Evolutionary conservation across 257 asterid species (phyloP).

Genomic region (Coffea eugenioides): DNA sequence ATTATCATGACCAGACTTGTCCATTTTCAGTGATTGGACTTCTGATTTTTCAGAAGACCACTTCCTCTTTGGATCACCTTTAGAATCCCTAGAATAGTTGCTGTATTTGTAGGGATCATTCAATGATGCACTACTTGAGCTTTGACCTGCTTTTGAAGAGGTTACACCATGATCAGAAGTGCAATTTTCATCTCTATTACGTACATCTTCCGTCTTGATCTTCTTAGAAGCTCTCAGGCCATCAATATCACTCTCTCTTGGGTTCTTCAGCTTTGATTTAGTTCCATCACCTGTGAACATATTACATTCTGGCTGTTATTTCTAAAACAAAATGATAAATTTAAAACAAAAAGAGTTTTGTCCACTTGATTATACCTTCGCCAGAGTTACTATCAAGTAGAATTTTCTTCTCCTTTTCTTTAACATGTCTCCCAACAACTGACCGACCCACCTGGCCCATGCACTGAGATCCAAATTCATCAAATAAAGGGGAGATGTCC

Average conservation of each 20-base stretch:
- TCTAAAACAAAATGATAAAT: slow-evolving; percentile 4
- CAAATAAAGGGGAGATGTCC: slow-evolving; percentile 41
- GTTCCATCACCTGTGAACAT: slow-evolving; percentile 42
- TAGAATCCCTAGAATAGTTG: slow-evolving; percentile 38
- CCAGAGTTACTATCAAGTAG: slow-evolving; percentile 43
- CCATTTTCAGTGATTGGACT: slow-evolving; percentile 33
- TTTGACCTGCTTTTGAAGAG: slow-evolving; percentile 53
- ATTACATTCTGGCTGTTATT: slow-evolving; percentile 11
- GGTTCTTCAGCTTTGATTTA: slow-evolving; percentile 48
- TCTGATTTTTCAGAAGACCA: slow-evolving; percentile 32
- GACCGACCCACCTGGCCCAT: slow-evolving; percentile 38
- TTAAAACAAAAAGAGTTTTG: slow-evolving; percentile 12
- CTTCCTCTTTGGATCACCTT: slow-evolving; percentile 37
- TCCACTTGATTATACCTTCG: slow-evolving; percentile 48
- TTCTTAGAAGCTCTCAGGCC: slow-evolving; percentile 64
- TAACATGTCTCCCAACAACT: slow-evolving; percentile 34
- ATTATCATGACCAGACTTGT: slow-evolving; percentile 47
- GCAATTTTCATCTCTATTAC: slow-evolving; percentile 51
- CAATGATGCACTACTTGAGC: slow-evolving; percentile 44
- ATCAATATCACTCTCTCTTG: slow-evolving; percentile 54
- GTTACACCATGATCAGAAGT: slow-evolving; percentile 51
- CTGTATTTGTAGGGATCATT: slow-evolving; percentile 40
- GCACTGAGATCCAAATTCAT: slow-evolving; percentile 49
- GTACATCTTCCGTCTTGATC: slow-evolving; percentile 52
- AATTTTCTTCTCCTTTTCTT: slow-evolving; percentile 42